Evolutionary conservation across 805 yeast genomes (phyloP), one percentile per base, ranked within the genome.

Genomic region (Schwanniomyces polymorphus): DNA sequence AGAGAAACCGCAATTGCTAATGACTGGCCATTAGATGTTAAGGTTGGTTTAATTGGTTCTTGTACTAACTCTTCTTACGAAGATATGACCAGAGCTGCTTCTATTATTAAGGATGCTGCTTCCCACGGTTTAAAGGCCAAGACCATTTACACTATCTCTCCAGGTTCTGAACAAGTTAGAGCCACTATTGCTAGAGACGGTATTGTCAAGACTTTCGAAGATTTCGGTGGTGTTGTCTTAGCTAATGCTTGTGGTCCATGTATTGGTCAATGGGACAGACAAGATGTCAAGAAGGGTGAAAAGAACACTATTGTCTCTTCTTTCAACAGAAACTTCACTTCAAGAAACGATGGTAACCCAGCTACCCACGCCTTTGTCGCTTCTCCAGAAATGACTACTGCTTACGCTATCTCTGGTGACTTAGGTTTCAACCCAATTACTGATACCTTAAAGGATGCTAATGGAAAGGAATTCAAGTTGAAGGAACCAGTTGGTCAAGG

Each of bases 161-260:
- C 98, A 64, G 98, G 98, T 74, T 89, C 97, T 49, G 98, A 92
- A 78, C 97, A 92, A 78, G 88, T 92, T 58, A 88, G 98, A 77
- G 97, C 98, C 56, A 92, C 98, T 56, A 92, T 92, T 69, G 97
- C 86, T 68, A 86, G 97, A 72, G 98, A 92, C 70, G 97, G 98
- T 53, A 86, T 88, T 70, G 82, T 92, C 59, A 78, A 86, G 59
- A 86, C 94, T 57, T 91, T 92, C 73, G 84, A 85, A 65, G 90
- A 89, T 63, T 88, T 86, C 61, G 97, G 97, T 59, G 98, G 96
- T 68, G 80, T 86, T 51, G 97, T 92, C 46, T 78, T 92, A 66
- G 97, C 98, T 52, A 92, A 92, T 68, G 98, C 98, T 49, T 92
- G 98, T 80, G 98, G 98, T 65, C 98, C 98, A 67, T 91, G 98